These are phyloP conservation scores for Raddia distichophylla DNA, from an alignment of 176 grass and related monocot species.

Conservation along the genomic window DNA sequence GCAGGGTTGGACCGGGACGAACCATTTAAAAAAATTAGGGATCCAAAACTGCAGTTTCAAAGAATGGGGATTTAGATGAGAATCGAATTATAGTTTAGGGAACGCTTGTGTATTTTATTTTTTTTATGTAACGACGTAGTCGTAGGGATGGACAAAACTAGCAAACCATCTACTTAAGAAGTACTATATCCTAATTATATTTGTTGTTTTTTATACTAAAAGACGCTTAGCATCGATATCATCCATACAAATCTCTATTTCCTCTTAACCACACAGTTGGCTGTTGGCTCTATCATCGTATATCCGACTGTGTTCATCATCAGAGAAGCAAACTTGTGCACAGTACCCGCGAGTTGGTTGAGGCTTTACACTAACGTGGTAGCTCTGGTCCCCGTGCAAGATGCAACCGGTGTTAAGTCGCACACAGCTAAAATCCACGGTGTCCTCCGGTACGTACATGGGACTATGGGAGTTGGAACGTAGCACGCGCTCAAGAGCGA, in stretches of 20 bases:
- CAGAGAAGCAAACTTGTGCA: neutral
- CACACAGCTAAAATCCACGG: neutral
- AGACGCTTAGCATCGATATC: neutral
- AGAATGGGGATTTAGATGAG: no score
- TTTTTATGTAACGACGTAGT: no score
- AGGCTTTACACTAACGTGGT: conserved; percentile 42
- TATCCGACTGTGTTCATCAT: neutral
- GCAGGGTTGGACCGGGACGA: no score
- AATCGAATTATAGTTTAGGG: no score
- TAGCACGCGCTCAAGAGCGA: no score
- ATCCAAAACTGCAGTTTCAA: no score
- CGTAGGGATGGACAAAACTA: neutral
- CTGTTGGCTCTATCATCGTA: neutral
- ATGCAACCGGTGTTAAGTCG: no score
- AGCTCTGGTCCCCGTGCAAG: neutral
- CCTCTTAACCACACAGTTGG: no score
- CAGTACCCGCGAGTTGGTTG: conserved; percentile 21
- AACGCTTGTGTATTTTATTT: no score
- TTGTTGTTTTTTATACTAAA: neutral
- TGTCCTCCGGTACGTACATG: neutral
- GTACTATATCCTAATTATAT: neutral
- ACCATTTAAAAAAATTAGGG: no score
- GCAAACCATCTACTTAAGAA: neutral
- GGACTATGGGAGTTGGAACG: no score
- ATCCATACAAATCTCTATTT: neutral